Evolutionary conservation across 352 stramenopile species (phyloP), one percentile per base, ranked within the genome.

Genomic region (Phytopythium litorale): DNA sequence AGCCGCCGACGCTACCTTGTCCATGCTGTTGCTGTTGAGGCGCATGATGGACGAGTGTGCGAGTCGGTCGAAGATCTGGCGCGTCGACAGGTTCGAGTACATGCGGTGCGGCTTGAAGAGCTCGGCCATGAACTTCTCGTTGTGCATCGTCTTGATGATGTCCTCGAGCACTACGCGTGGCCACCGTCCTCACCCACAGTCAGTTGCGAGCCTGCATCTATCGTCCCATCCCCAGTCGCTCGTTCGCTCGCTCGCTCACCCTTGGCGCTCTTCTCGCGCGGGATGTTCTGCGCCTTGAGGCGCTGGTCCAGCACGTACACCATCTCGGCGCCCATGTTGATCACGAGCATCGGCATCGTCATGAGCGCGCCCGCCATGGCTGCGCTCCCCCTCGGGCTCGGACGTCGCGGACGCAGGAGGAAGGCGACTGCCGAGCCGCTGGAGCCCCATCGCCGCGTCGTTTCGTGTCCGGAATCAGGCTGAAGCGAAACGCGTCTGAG

Each of bases 261-360:
- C 76, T 94, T 94, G 21, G 76, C 78, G 72, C 85, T 94, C 73
- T 98, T 98, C 65, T 97, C 88, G 40, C 82, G 73, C 55, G 83
- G 78, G 49, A 98, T 96, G 66, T 79, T 94, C 63, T 98, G 92
- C 28, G 92, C 92, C 62, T 93, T 88, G 30, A 98, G 83, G 15
- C 92, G 87, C 79, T 97, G 91, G 58, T 96, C 80, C 62, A 98
- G 72, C 53, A 98, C 91, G 78, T 98, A 97, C 48, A 97, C 82
- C 92, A 98, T 98, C 67, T 98, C 92, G 52, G 88, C 86, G 37
- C 91, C 92, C 90, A 98, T 97, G 68, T 98, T 98, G 55, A 97
- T 81, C 50, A 98, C 80, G 48, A 98, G 63, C 79, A 98, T 89
- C 40, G 91, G 92, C 89, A 98, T 97, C 48, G 85, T 87, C 70